Evolutionary conservation across 2,329 filamentous ascomycete species (phyloP).

Genomic region (Trichoderma harzianum): DNA sequence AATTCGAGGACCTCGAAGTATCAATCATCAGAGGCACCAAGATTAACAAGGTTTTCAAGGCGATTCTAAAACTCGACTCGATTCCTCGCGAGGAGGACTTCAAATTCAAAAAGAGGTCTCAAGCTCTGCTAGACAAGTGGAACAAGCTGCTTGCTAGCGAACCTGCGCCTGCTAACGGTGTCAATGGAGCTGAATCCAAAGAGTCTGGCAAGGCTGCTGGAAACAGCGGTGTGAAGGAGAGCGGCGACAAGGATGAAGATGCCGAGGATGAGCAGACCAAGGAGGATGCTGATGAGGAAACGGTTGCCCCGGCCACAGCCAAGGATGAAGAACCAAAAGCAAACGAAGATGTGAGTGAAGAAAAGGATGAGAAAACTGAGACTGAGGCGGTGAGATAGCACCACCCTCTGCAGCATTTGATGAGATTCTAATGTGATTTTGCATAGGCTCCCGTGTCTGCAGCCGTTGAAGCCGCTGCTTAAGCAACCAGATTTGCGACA

Average conservation of each 20-base stretch:
- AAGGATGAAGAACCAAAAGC: slow-evolving; percentile 21
- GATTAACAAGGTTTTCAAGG: slow-evolving; percentile 98
- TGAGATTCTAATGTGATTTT: neutral
- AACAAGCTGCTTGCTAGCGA: slow-evolving; percentile 73
- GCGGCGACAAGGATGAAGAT: slow-evolving; percentile 30
- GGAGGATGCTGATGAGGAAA: slow-evolving; percentile 30
- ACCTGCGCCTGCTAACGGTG: slow-evolving; percentile 40
- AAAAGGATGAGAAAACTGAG: slow-evolving; percentile 28
- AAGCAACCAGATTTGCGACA: slow-evolving; percentile 12
- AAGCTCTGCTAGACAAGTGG: slow-evolving; percentile 81
- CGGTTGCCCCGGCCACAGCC: slow-evolving; percentile 2
- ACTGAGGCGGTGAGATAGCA: slow-evolving; percentile 9
- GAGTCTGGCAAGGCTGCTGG: slow-evolving; percentile 42
- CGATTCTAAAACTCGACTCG: slow-evolving; percentile 78
- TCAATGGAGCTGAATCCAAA: slow-evolving; percentile 43
- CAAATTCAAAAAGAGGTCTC: slow-evolving; percentile 81
- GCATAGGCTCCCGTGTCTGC: slow-evolving; percentile 30
- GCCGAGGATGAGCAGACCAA: slow-evolving; percentile 30
- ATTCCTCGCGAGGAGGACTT: slow-evolving; percentile 90
- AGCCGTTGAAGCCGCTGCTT: slow-evolving; percentile 38
- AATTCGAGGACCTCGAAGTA: slow-evolving; percentile 74
- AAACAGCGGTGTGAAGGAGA: slow-evolving; percentile 40
- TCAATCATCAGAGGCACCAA: slow-evolving; percentile 88
- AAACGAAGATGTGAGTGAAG: slow-evolving; percentile 22
- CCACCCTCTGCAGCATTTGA: slow-evolving; percentile 10